phyloP scores from a whole-genome alignment of 2,329 filamentous ascomycete species.

The Malbranchea zuffiana region DNA sequence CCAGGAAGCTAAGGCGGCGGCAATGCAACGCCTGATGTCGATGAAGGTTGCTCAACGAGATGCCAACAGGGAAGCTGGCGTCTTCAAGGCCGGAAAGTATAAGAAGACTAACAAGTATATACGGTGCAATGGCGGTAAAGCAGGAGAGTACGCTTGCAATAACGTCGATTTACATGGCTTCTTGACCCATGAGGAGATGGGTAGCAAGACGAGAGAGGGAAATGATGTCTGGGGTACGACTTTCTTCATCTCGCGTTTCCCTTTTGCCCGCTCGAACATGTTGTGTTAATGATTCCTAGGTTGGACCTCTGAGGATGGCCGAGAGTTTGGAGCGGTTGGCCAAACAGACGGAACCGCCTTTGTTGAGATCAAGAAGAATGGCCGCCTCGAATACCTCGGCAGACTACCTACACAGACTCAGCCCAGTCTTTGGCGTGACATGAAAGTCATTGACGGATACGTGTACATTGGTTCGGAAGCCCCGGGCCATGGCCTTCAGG shows the following conservation, averaged over 20 bases:
- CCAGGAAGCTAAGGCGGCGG: conserved; percentile 6
- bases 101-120: conserved; percentile 1
- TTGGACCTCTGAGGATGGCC: conserved; percentile 39
- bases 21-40: conserved; percentile 16
- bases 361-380: conserved; percentile 37
- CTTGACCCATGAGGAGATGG: conserved; percentile 31
- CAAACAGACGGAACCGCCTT: conserved; percentile 43
- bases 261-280: background rate
- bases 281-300: conserved; percentile 20
- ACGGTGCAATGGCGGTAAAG: conserved; percentile 24
- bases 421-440: conserved; percentile 28
- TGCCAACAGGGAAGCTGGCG: conserved; percentile 8
- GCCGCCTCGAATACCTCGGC: conserved; percentile 39
- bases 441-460: conserved; percentile 23
- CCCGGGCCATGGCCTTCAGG: conserved; percentile 46
- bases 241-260: background rate
- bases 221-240: conserved; percentile 29
- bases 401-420: conserved; percentile 36
- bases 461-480: conserved; percentile 34
- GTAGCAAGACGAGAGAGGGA: conserved; percentile 28
- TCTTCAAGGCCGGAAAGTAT: conserved; percentile 11
- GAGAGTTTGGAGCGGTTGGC: conserved; percentile 42
- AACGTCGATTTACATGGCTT: conserved; percentile 33
- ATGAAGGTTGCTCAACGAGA: conserved; percentile 14
- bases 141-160: conserved; percentile 29